Percentiles rank a stretch among this genome's conserved stretches.
phyloP scores from a whole-genome alignment of 2,329 filamentous ascomycete species.

The Cadophora luteo-olivacea region DNA sequence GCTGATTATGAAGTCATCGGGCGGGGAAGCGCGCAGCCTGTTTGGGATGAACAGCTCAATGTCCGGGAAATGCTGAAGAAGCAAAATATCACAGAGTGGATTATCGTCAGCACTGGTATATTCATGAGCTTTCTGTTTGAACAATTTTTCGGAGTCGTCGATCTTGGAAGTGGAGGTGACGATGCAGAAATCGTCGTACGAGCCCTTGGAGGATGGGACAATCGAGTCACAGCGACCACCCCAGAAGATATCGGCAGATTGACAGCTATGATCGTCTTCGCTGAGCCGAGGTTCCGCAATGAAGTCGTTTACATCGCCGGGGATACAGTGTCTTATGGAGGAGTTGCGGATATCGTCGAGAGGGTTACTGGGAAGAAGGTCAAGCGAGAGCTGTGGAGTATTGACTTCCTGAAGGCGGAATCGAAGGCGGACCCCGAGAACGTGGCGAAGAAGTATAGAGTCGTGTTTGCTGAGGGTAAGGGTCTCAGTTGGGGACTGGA shows the following conservation, averaged over 20 bases:
- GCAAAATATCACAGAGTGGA: constrained; percentile 60
- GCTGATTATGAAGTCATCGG: constrained; percentile 74
- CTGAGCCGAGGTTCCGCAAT: constrained; percentile 44
- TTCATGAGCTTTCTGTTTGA: constrained; percentile 76
- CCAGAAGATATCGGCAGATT: constrained; percentile 68
- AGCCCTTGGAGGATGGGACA: constrained; percentile 67
- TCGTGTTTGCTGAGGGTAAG: constrained; percentile 63
- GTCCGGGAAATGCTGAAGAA: constrained; percentile 59
- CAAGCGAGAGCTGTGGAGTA: constrained; percentile 56
- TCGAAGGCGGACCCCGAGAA: constrained; percentile 55
- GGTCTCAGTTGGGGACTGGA: constrained; percentile 65
- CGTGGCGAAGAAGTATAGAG: constrained; percentile 63
- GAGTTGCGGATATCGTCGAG: constrained; percentile 60
- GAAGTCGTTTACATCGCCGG: constrained; percentile 64
- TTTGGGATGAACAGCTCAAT: constrained; percentile 72
- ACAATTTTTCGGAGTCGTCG: constrained; percentile 66
- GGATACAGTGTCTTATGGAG: constrained; percentile 64
- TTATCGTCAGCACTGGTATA: constrained; percentile 71
- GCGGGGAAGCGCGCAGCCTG: constrained; percentile 61
- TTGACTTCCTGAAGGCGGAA: constrained; percentile 52
- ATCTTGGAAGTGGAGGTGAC: constrained; percentile 53
- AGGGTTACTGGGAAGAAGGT: constrained; percentile 51
- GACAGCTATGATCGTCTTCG: constrained; percentile 61
- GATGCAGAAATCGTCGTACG: constrained; percentile 46
- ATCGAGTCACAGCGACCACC: constrained; percentile 66